Evolutionary conservation across 2,329 filamentous ascomycete genomes (phyloP), one percentile per base, ranked within the genome.

Genomic region (Talaromyces amestolkiae): DNA sequence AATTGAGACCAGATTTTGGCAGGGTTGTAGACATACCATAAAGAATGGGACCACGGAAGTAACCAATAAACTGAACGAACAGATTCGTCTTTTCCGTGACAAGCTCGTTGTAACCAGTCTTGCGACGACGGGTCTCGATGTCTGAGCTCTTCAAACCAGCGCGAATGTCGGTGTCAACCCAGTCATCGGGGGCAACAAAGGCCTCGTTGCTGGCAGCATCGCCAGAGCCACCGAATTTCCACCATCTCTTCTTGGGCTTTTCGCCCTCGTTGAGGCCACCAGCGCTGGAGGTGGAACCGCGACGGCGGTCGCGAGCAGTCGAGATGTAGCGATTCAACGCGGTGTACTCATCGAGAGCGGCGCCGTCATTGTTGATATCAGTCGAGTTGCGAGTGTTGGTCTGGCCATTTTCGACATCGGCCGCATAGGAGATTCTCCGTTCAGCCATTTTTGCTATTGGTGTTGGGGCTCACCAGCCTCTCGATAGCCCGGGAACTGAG

Each of bases 21-120:
- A 17, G 13, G 43, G 19, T 11, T 27, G 22, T 15, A 59, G 71
- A 78, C 86, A 74, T 83, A 90, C 88, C 87, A 77, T 90, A 91
- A 68, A 91, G 86, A 80, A 91, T 88, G 61, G 88, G 88, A 69
- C 88, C 88, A 65, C 81, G 85, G 83, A 91, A 91, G 81, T 88
- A 91, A 72, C 84, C 83, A 69, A 91, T 78, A 79, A 91, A 90
- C 80, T 90, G 88, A 77, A 87, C 77, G 74, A 90, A 82, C 81
- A 89, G 79, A 79, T 90, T 90, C 78, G 87, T 86, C 81, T 89
- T 89, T 80, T 90, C 88, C 31, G 86, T 85, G 41, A 83, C 81
- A 74, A 91, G 82, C 76, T 91, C 88, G 79, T 91, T 91, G 79
- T 78, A 90, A 65, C 88, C 88, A 69, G 82, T 83, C 72, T 83